Conservation (phyloP, 75 land plant species). For the Gnetum montanum region DNA sequence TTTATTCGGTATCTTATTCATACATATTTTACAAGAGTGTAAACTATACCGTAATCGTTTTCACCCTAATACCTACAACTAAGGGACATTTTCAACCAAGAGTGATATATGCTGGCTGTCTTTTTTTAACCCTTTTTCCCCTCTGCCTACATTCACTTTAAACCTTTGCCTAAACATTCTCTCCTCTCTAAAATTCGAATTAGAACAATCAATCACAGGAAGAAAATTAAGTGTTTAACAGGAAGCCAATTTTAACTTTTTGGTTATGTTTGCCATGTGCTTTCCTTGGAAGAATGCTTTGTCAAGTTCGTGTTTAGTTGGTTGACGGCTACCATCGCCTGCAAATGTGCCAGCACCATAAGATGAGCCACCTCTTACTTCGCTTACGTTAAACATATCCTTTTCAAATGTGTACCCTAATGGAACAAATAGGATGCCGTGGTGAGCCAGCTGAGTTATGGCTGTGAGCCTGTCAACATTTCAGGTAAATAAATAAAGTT, state of each 20-base stretch:
- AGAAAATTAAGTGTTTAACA: too few relatives aligned
- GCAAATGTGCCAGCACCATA: slow-evolving; percentile 76
- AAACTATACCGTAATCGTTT: too few relatives aligned
- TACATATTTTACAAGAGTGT: too few relatives aligned
- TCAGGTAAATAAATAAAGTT: not conserved
- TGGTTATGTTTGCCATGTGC: slow-evolving; percentile 45
- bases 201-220: too few relatives aligned
- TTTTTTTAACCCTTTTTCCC: too few relatives aligned
- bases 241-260: slow-evolving; percentile 33
- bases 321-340: slow-evolving; percentile 65
- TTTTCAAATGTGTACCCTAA: slow-evolving; percentile 60
- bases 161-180: too few relatives aligned
- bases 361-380: slow-evolving; percentile 63
- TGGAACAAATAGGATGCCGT: slow-evolving; percentile 66
- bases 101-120: too few relatives aligned
- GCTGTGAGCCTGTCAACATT: slow-evolving; percentile 45
- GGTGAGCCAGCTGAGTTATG: slow-evolving; percentile 64
- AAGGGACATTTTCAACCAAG: too few relatives aligned
- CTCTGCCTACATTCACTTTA: too few relatives aligned
- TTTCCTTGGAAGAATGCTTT: slow-evolving; percentile 75
- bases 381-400: slow-evolving; percentile 59
- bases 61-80: too few relatives aligned
- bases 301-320: slow-evolving; percentile 54
- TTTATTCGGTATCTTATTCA: too few relatives aligned
- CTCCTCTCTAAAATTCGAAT: too few relatives aligned